phyloP scores from a whole-genome alignment of 768 basidiomycete species.

The Cystofilobasidium bisporidii region DNA sequence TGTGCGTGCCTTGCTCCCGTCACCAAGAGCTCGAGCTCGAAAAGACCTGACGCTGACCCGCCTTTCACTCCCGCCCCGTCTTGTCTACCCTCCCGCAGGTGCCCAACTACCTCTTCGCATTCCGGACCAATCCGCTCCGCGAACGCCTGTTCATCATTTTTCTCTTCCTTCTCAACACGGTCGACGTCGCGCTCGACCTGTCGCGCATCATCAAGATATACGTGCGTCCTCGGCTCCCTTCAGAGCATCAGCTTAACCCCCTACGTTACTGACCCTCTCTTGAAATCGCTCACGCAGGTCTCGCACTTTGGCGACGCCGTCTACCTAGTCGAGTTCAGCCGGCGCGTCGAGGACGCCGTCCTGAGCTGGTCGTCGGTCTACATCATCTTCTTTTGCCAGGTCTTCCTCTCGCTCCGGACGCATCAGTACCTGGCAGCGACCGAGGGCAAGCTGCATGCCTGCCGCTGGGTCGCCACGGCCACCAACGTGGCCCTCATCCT shows the following conservation, averaged over 20 bases:
- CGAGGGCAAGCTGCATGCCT: neutral
- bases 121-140: neutral
- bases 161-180: neutral
- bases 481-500: neutral
- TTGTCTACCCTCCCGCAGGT: too few species aligned
- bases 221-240: neutral
- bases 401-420: neutral
- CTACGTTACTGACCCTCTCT: too few species aligned
- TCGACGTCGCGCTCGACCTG: neutral
- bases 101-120: neutral
- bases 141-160: neutral
- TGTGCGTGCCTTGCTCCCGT: neutral
- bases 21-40: too few species aligned
- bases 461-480: neutral
- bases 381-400: neutral
- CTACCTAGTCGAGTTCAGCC: neutral
- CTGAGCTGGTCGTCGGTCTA: neutral
- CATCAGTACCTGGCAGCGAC: neutral
- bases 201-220: conserved; percentile 3
- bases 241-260: too few species aligned
- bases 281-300: neutral
- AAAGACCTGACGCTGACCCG: too few species aligned
- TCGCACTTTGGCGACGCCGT: neutral
- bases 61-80: too few species aligned
- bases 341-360: neutral